Evolutionary conservation across 1,139 yeast species (phyloP).

Genomic region (Kodamaea plutei): DNA sequence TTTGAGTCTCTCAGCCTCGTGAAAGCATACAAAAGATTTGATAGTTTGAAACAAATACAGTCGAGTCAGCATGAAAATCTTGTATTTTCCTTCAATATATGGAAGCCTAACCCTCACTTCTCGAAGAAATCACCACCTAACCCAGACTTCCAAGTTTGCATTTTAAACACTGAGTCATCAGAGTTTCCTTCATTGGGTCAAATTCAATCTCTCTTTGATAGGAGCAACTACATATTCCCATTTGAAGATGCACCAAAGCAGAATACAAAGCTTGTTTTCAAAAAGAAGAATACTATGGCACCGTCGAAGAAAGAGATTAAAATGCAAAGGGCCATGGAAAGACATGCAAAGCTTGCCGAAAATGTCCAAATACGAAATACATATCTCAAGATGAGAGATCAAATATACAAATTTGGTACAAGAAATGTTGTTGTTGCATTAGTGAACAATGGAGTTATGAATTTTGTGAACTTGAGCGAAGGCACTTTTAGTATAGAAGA

Average conservation of each 20-base stretch:
- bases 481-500: slow-evolving; percentile 49
- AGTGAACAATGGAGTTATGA: slow-evolving; percentile 69
- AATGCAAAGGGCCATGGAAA: slow-evolving; percentile 21
- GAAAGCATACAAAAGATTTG: slow-evolving; percentile 21
- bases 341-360: slow-evolving; percentile 25
- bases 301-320: slow-evolving; percentile 17
- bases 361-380: slow-evolving; percentile 22
- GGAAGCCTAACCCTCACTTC: slow-evolving; percentile 79
- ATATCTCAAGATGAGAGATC: slow-evolving; percentile 26
- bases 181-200: slow-evolving; percentile 51
- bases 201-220: slow-evolving; percentile 29
- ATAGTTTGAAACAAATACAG: slow-evolving; percentile 9
- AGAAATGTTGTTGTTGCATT: slow-evolving; percentile 58
- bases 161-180: slow-evolving; percentile 48
- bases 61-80: slow-evolving; percentile 1
- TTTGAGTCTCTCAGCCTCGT: slow-evolving; percentile 36
- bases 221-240: slow-evolving; percentile 15
- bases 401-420: slow-evolving; percentile 38
- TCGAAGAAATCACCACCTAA: slow-evolving; percentile 56
- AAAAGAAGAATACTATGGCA: slow-evolving; percentile 10
- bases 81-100: slow-evolving; percentile 53
- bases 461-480: slow-evolving; percentile 58
- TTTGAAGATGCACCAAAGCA: slow-evolving; percentile 3
- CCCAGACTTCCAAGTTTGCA: slow-evolving; percentile 74
- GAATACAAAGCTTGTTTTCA: slow-evolving; percentile 8